phyloP scores from a whole-genome alignment of 352 stramenopile genomes.

The Pythium chondricola region DNA sequence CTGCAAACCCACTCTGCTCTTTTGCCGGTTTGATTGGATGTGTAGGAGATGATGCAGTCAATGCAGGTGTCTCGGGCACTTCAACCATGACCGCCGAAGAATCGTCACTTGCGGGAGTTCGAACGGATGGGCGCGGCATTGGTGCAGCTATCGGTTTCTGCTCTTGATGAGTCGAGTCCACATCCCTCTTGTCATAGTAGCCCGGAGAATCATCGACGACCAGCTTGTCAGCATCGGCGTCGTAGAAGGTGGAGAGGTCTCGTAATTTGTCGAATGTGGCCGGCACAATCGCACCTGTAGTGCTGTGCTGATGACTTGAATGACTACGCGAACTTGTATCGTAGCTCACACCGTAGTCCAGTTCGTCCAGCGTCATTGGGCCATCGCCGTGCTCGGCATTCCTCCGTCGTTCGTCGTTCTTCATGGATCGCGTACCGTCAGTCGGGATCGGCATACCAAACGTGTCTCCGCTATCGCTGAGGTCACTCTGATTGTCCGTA shows the following conservation, averaged over 20 bases:
- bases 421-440: too few species aligned
- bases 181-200: conserved; percentile 43
- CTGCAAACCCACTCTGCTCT: conserved; percentile 28
- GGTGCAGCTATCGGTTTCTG: too few species aligned
- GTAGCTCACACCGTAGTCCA: too few species aligned
- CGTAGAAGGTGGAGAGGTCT: conserved; percentile 18
- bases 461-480: neutral
- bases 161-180: too few species aligned
- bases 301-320: too few species aligned
- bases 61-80: neutral
- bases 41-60: neutral
- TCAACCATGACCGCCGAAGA: conserved; percentile 50
- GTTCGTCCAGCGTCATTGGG: conserved; percentile 8
- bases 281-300: neutral
- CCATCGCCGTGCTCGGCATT: neutral
- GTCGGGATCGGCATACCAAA: conserved; percentile 6
- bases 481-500: conserved; percentile 9
- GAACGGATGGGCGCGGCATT: conserved; percentile 6
- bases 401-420: neutral
- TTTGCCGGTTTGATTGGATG: conserved; percentile 1
- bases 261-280: neutral
- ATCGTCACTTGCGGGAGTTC: conserved; percentile 7
- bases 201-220: conserved; percentile 55
- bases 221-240: conserved; percentile 27
- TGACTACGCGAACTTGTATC: too few species aligned